Conservation (phyloP, 2,329 filamentous ascomycete species). For the Metarhizium robertsii region DNA sequence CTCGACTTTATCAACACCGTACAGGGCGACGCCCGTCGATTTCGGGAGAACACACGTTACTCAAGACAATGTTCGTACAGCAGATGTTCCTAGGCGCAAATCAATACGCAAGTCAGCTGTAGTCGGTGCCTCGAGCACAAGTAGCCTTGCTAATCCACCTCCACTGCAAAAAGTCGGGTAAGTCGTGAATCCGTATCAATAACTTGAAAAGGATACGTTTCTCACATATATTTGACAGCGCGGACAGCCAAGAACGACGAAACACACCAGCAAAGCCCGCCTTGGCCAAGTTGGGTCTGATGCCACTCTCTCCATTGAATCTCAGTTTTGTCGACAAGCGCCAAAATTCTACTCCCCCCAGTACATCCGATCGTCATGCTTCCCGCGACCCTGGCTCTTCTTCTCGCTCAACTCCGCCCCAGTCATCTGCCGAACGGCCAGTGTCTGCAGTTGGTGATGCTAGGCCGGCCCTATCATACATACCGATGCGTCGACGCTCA, state of each 20-base stretch:
- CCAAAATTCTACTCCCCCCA: conserved; percentile 21
- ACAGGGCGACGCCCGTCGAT: neutral
- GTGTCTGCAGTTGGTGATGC: neutral
- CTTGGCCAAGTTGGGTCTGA: neutral
- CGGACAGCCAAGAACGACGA: neutral
- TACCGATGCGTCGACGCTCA: conserved; percentile 38
- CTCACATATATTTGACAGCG: neutral
- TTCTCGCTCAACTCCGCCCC: neutral
- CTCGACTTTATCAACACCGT: neutral
- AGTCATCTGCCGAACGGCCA: neutral
- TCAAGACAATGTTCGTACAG: neutral
- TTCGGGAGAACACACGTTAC: neutral
- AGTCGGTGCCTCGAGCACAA: neutral
- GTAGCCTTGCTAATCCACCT: neutral
- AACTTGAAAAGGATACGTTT: neutral
- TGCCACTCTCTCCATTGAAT: conserved; percentile 1
- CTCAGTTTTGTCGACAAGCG: neutral
- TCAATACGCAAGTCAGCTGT: neutral
- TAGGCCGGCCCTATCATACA: conserved; percentile 23
- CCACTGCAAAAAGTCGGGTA: neutral
- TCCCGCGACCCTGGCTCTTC: neutral
- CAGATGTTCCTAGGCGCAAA: neutral
- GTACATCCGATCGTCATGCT: conserved; percentile 26
- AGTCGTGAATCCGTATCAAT: neutral
- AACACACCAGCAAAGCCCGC: neutral